Conservation (phyloP, 805 yeast genomes). For the Nakazawaea wyomingensis region DNA sequence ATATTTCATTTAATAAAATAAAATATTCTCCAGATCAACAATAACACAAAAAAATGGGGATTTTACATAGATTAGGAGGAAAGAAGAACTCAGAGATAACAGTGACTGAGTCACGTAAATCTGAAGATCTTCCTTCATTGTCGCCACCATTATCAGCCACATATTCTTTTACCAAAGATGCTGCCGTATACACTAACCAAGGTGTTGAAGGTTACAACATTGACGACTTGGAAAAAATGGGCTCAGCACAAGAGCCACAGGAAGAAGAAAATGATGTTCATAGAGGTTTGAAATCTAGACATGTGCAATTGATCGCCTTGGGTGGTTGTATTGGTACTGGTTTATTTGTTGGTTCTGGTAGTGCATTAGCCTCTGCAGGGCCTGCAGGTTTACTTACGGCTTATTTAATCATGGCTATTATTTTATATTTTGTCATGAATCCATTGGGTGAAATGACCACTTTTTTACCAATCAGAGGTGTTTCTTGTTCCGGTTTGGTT, state of each 20-base stretch:
- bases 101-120: neutral
- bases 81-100: neutral
- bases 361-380: constrained; percentile 28
- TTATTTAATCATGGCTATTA: constrained; percentile 55
- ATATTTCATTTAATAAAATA: no score
- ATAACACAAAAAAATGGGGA: neutral
- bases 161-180: constrained; percentile 10
- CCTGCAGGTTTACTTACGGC: constrained; percentile 49
- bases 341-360: constrained; percentile 44
- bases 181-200: constrained; percentile 12
- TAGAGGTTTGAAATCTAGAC: constrained; percentile 41
- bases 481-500: constrained; percentile 55
- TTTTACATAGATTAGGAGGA: neutral
- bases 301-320: constrained; percentile 60
- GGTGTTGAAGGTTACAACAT: constrained; percentile 2
- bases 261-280: constrained; percentile 22
- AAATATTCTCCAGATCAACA: neutral
- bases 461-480: constrained; percentile 55
- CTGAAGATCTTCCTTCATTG: neutral
- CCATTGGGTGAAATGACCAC: constrained; percentile 66
- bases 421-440: constrained; percentile 62
- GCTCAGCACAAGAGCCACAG: neutral
- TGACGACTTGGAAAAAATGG: constrained; percentile 10
- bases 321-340: constrained; percentile 76
- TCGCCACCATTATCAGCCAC: constrained; percentile 6